Evolutionary conservation across 495 filamentous ascomycete species (phyloP), one percentile per base, ranked within the genome.

Genomic region (Hypoxylon subgilvum): DNA sequence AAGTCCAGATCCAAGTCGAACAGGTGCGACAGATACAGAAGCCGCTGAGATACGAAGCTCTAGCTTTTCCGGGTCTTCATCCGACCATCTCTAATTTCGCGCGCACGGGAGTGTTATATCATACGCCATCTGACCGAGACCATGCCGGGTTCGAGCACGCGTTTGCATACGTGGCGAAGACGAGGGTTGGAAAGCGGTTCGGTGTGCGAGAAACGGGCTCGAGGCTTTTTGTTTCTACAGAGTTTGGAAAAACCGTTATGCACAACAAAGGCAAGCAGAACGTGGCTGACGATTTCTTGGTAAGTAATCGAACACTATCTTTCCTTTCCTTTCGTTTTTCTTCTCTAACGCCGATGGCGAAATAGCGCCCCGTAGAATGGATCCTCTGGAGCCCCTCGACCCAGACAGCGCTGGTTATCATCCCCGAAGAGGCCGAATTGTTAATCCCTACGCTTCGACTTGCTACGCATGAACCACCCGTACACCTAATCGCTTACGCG

Each of bases 351-450:
- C n/a, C n/a, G n/a, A n/a, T n/a, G n/a, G n/a, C n/a, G 1, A 36
- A 32, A 63, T 18, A 72, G 64, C 72, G 72, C 4, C 71, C 72
- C 6, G 72, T 75, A 0, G 65, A 64, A 21, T 75, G 70, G 70
- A 42, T 75, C 36, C 61, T 75, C 12, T 72, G 69, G 53, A 56
- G 63, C 14, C 22, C 10, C 16, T 39, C 36, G 12, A 48, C 55
- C 1, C 36, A 70, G 21, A 71, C 67, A 0, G 82, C 77, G 0
- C 21, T 86, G 0, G 61, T 85, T 6, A 56, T 85, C 2, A 83
- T 74, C 8, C 77, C 79, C 1, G 77, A 84, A 44, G 84, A 86
- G 59, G 83, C 79, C 0, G 77, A 85, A 42, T 12, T 25, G 0
- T 19, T 84, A 0, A 74, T 85, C 12, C 69, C 72, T 8, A 61